Evolutionary conservation across 2,329 filamentous ascomycete species (phyloP).

Genomic region (Ophiostoma novo-ulmi): DNA sequence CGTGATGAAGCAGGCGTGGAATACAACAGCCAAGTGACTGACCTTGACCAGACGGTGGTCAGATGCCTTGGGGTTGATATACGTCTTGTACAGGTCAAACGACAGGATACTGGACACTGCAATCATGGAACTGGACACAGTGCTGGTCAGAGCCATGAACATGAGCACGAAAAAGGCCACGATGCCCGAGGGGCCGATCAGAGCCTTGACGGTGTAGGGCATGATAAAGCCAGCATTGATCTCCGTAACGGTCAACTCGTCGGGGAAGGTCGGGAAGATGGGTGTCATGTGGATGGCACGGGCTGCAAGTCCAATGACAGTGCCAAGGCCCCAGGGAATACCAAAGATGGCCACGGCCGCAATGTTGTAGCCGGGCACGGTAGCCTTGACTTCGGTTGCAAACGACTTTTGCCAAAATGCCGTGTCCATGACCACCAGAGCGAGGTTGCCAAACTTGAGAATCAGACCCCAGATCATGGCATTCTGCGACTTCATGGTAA

Average conservation of each 20-base stretch:
- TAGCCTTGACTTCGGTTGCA: constrained; percentile 36
- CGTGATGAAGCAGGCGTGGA: constrained; percentile 35
- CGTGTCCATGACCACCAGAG: constrained; percentile 48
- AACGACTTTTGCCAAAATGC: constrained; percentile 50
- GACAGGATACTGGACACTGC: constrained; percentile 37
- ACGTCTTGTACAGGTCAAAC: constrained; percentile 39
- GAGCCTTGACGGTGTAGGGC: constrained; percentile 34
- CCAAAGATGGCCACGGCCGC: constrained; percentile 36
- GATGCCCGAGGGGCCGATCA: constrained; percentile 36
- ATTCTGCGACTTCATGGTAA: constrained; percentile 36
- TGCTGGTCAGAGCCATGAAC: constrained; percentile 45
- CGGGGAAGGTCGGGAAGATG: constrained; percentile 33
- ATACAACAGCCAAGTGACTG: constrained; percentile 35
- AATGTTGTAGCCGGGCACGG: constrained; percentile 37
- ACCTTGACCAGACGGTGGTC: constrained; percentile 31
- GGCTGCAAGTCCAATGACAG: constrained; percentile 35
- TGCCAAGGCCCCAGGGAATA: constrained; percentile 37
- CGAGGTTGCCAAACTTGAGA: constrained; percentile 46
- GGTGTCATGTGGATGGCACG: constrained; percentile 32
- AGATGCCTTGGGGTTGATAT: constrained; percentile 33
- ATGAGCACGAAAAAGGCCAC: constrained; percentile 38
- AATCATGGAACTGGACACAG: constrained; percentile 42
- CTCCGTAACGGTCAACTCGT: constrained; percentile 31
- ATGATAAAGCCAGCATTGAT: constrained; percentile 33
- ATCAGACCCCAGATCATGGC: constrained; percentile 41